Evolutionary conservation across 306 rosid species (phyloP).

Genomic region (Sicyos baderoa): DNA sequence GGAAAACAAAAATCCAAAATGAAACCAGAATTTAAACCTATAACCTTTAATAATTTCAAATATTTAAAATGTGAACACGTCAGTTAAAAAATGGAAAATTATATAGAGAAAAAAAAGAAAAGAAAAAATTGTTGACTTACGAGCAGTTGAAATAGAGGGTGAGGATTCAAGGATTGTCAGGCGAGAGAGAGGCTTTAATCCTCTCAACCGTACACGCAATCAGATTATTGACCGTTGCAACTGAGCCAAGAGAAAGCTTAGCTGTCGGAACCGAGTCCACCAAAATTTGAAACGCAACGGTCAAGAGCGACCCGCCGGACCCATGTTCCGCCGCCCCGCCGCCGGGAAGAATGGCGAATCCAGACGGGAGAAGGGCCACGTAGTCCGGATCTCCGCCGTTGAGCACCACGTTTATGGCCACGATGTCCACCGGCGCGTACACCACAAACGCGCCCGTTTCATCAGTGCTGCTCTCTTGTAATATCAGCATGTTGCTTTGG

Average conservation of each 20-base stretch:
- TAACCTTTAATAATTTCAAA: too few relatives aligned
- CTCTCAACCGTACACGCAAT: slow-evolving; percentile 92
- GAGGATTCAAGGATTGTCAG: slow-evolving; percentile 36
- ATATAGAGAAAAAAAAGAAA: too few relatives aligned
- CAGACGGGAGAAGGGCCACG: slow-evolving; percentile 93
- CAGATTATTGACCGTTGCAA: slow-evolving; percentile 86
- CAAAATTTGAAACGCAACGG: slow-evolving; percentile 90
- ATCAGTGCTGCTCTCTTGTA: slow-evolving; percentile 87
- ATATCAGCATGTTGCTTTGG: slow-evolving; percentile 87
- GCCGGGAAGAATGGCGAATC: slow-evolving; percentile 87
- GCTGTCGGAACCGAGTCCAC: slow-evolving; percentile 94
- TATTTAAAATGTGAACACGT: too few relatives aligned
- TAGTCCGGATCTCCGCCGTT: slow-evolving; percentile 98
- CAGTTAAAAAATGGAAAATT: too few relatives aligned
- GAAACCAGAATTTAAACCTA: too few relatives aligned
- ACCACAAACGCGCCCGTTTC: slow-evolving; percentile 69
- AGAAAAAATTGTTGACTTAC: not conserved
- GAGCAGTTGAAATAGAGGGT: not conserved
- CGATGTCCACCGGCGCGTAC: slow-evolving; percentile 89
- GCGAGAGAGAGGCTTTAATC: slow-evolving; percentile 67
- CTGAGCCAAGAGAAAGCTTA: slow-evolving; percentile 87
- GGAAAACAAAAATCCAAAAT: too few relatives aligned
- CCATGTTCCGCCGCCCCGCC: slow-evolving; percentile 47
- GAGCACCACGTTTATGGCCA: slow-evolving; percentile 79
- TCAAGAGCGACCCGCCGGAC: slow-evolving; percentile 70